Evolutionary conservation across 768 basidiomycete species (phyloP), one percentile per base, ranked within the genome.

Genomic region (Suillus spraguei): DNA sequence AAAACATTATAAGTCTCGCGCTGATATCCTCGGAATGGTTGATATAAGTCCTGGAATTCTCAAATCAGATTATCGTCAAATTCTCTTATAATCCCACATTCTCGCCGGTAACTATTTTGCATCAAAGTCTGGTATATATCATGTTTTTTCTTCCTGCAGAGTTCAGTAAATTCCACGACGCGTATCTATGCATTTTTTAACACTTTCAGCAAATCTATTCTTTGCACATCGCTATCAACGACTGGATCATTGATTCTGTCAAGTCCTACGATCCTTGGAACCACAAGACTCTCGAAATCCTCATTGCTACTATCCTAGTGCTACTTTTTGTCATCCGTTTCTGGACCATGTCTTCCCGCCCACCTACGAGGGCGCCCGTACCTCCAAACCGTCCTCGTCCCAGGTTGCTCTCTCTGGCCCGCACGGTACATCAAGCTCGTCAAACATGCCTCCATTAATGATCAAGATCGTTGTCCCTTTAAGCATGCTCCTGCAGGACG

Each of bases 371-470:
- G 62, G 63, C 14, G 66, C 68, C 20, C 71, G 71, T 35, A 64
- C 22, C 74, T 85, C 20, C 73, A 78, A 49, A 71, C 74, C 4
- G 64, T 85, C 41, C 61, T 84, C n/a, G 75, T 74, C 2, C 82
- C 84, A 6, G 79, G 79, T 1, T 77, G 73, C 50, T 77, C 77
- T n/a, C 75, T 81, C 47, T 83, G 82, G 83, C 78, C 82, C 11
- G 67, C 67, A 22, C 72, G 74, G 38, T 79, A 83, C 66, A 66
- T 72, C 46, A 41, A 62, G 55, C 70, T 77, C 36, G 74, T 80
- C 56, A 66, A 71, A 46, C 55, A 63, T 50, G 56, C 60, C 46
- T 38, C 63, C 16, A 53, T 35, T 36, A 61, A 60, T 36, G 69
- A 54, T 70, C 22, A 66, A 66, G 1, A 63, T 83, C 58, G 59